Base-by-base conservation (phyloP, 345 rosid species). In the Populus euphratica region DNA sequence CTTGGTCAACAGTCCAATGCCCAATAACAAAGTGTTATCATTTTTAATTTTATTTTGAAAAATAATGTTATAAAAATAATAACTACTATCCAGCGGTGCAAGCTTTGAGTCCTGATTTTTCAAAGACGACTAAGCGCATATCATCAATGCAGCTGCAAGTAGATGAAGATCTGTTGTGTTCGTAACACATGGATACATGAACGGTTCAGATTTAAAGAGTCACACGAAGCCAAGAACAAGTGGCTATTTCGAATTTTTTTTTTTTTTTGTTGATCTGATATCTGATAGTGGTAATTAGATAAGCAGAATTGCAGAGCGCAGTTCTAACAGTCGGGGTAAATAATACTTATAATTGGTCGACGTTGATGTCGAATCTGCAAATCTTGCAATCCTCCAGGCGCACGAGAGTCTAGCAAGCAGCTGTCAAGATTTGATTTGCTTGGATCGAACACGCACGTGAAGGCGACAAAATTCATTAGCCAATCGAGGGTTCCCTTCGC, bases 401-500 rank as follows among this genome's bases (percentile, higher is more conserved):
- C 29, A 59, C 52, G 78, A 75, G 69, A 70, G 69, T 43, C 25
- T n/a, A 3, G 49, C 7, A 8, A 8, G 73, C 76, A 76, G 56
- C 2, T 73, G 72, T 9, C 75, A 56, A 66, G 14, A 21, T 56
- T 59, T 67, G 49, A 36, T 75, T 25, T 36, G 71, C 3, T 39
- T 43, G 0, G 12, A 10, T 2, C 29, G n/a, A 73, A 43, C 76
- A 43, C 56, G 6, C 81, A 56, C 70, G 79, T 75, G 76, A 74
- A 66, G 71, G 6, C 49, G 25, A 16, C 31, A 10, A 5, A 9
- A 29, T 11, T 36, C 62, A 29, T 69, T 49, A 33, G 61, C 75
- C 76, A 69, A 64, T 74, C 75, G 69, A 73, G 75, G 76, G 25
- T 16, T 62, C 25, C 4, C 31, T n/a, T 62, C 38, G 43, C 64